These are phyloP conservation scores for Apiospora arundinis DNA, from an alignment of 2,329 filamentous ascomycete genomes.

Conservation along the genomic window DNA sequence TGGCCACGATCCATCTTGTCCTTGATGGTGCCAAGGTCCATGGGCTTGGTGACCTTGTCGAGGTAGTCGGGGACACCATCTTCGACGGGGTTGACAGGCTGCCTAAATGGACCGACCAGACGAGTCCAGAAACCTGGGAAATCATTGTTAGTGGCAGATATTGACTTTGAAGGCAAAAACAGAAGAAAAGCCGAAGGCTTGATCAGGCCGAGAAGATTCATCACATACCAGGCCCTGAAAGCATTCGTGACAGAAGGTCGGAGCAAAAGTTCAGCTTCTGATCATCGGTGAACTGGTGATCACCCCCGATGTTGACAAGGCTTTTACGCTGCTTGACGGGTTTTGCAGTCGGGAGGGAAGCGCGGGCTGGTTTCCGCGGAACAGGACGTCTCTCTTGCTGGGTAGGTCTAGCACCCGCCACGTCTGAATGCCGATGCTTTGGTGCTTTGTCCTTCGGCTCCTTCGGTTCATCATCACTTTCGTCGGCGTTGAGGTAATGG, in stretches of 20 bases:
- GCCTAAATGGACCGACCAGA: conserved; percentile 66
- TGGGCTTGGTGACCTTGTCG: conserved; percentile 64
- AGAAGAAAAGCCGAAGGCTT: neutral
- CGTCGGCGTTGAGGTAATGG: conserved; percentile 54
- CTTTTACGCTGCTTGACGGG: conserved; percentile 39
- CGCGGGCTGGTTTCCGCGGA: conserved; percentile 35
- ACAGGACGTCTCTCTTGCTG: conserved; percentile 23
- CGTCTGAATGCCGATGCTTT: conserved; percentile 51
- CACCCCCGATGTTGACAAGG: conserved; percentile 34
- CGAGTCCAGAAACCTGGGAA: conserved; percentile 67
- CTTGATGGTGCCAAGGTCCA: conserved; percentile 68
- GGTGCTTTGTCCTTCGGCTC: conserved; percentile 32
- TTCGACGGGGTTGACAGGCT: conserved; percentile 61
- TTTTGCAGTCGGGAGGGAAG: conserved; percentile 41
- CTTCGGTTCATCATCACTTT: conserved; percentile 46
- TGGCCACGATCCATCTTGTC: conserved; percentile 61
- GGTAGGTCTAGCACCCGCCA: conserved; percentile 30
- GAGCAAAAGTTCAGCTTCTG: conserved; percentile 64
- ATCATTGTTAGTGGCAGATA: conserved; percentile 19
- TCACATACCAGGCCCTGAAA: conserved; percentile 62
- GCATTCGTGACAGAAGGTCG: conserved; percentile 64
- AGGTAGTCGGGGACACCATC: conserved; percentile 68
- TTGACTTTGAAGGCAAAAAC: neutral
- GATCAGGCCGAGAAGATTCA: too few relatives aligned
- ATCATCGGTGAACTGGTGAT: conserved; percentile 42